phyloP scores from a whole-genome alignment of 1,284 basidiomycete species.

The Hemileia vastatrix region DNA sequence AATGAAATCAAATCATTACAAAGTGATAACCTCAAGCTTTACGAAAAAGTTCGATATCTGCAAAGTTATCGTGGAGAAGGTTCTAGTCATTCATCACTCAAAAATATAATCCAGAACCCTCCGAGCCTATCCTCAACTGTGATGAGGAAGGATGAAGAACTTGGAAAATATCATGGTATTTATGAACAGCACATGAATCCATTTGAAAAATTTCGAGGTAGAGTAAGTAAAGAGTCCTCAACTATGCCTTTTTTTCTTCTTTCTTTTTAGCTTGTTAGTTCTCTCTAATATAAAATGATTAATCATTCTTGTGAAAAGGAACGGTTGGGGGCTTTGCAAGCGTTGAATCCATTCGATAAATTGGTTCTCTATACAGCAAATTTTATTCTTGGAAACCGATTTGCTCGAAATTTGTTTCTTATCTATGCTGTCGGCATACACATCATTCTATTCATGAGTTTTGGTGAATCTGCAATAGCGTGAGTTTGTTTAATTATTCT shows the following conservation, averaged over 20 bases:
- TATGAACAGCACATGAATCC: constrained; percentile 97
- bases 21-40: constrained; percentile 83
- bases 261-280: neutral
- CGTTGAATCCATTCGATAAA: constrained; percentile 81
- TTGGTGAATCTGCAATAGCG: constrained; percentile 47
- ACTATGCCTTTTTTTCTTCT: neutral
- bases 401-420: constrained; percentile 60
- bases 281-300: neutral
- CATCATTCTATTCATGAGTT: constrained; percentile 66
- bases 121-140: constrained; percentile 31
- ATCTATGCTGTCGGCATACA: constrained; percentile 70
- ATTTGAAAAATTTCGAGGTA: constrained; percentile 88
- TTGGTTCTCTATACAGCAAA: constrained; percentile 75
- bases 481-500: constrained; percentile 46
- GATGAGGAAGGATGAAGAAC: constrained; percentile 53
- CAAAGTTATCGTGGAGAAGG: constrained; percentile 64
- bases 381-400: constrained; percentile 71
- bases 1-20: constrained; percentile 78
- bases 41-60: constrained; percentile 94
- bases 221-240: constrained; percentile 54
- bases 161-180: constrained; percentile 76
- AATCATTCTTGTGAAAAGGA: constrained; percentile 54
- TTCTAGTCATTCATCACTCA: constrained; percentile 23
- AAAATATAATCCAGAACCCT: neutral
- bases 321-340: constrained; percentile 78